A percentile compares a stretch with the other conserved stretches of the same genome.
These are phyloP conservation scores for Hortiboletus flavorubellus DNA, from an alignment of 768 basidiomycete species.

Conservation along the genomic window DNA sequence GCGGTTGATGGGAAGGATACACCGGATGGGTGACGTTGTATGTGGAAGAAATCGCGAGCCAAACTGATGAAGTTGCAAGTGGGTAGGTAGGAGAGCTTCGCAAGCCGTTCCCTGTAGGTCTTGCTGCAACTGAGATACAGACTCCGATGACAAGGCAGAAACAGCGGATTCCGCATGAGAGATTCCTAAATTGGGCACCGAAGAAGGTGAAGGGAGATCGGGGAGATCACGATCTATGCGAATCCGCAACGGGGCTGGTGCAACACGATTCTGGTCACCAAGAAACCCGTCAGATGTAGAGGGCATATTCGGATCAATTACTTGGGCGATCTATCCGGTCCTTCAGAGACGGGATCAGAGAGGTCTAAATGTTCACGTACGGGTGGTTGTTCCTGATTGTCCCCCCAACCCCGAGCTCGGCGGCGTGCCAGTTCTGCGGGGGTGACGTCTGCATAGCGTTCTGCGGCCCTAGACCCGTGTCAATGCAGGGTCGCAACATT, in stretches of 20 bases:
- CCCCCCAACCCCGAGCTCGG: conserved; percentile 70
- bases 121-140: conserved; percentile 29
- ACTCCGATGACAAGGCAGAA: conserved; percentile 23
- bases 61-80: conserved; percentile 69
- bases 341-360: conserved; percentile 4
- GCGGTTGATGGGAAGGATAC: conserved; percentile 65
- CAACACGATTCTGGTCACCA: conserved; percentile 10
- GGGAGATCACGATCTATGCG: conserved; percentile 41
- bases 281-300: conserved; percentile 2
- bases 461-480: conserved; percentile 61
- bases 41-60: conserved; percentile 87
- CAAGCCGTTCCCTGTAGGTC: conserved; percentile 39
- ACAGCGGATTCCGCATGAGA: conserved; percentile 7
- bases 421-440: conserved; percentile 55
- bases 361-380: conserved; percentile 12
- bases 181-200: conserved; percentile 1
- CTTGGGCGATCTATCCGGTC: conserved; percentile 14
- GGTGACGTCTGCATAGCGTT: conserved; percentile 67
- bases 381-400: conserved; percentile 27
- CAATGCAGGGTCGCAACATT: background rate
- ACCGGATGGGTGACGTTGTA: conserved; percentile 68
- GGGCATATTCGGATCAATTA: conserved; percentile 2
- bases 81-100: conserved; percentile 58
- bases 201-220: conserved; percentile 17
- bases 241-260: conserved; percentile 37